These are phyloP conservation scores for Barnettozyma californica DNA, from an alignment of 805 yeast species.

Conservation along the genomic window DNA sequence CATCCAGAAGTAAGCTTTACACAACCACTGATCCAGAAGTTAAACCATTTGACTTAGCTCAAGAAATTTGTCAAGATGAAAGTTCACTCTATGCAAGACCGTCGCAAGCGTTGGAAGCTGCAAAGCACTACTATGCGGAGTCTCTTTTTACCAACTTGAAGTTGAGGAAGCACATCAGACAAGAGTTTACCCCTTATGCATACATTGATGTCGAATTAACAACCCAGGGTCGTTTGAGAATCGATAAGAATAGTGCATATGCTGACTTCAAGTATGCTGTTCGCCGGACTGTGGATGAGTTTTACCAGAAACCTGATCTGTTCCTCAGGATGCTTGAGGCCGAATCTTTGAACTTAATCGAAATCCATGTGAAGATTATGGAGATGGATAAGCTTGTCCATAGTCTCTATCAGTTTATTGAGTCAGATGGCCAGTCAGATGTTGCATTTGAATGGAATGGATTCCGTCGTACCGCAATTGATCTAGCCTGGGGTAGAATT, in stretches of 20 bases:
- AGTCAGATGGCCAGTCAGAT: conserved; percentile 75
- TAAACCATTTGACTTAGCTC: conserved; percentile 57
- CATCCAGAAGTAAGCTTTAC: conserved; percentile 60
- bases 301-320: conserved; percentile 70
- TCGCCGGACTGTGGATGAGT: conserved; percentile 72
- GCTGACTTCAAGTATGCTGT: conserved; percentile 89
- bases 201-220: conserved; percentile 71
- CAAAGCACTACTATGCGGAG: conserved; percentile 70
- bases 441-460: conserved; percentile 76
- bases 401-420: conserved; percentile 47
- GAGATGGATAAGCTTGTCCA: conserved; percentile 35
- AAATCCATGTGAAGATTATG: conserved; percentile 50
- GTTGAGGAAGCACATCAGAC: conserved; percentile 64
- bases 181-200: conserved; percentile 58
- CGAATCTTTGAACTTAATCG: conserved; percentile 69
- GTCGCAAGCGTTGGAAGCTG: conserved; percentile 63
- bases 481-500: conserved; percentile 60
- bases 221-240: conserved; percentile 74
- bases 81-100: conserved; percentile 48
- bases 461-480: conserved; percentile 62
- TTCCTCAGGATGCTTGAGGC: conserved; percentile 90
- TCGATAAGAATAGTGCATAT: conserved; percentile 74
- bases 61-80: conserved; percentile 31
- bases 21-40: conserved; percentile 62
- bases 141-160: conserved; percentile 78